Base-by-base conservation (phyloP, 768 basidiomycete genomes). In the Gyrodon lividus region DNA sequence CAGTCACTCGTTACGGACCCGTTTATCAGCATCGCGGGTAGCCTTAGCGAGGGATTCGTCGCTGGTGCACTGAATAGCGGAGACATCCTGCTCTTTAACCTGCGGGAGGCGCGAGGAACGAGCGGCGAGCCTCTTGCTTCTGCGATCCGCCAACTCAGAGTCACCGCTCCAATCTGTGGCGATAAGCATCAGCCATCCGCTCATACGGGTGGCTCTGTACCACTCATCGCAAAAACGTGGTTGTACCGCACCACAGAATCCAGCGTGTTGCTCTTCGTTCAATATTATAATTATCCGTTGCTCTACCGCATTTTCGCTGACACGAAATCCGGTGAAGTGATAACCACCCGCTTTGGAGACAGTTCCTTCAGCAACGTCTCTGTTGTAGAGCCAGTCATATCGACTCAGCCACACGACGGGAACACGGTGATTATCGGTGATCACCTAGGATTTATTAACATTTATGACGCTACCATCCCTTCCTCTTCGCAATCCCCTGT, bases 381-480 rank as follows among this genome's bases (percentile, higher is more conserved):
- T 6, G 62, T 67, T 31, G 24, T 88, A 8, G 64, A 68, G 12
- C 79, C 84, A 3, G 57, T 70, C 14, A 74, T 75, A 43, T 82
- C 85, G 55, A 3, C 43, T 0, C 17, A 37, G 16, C 65, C 75
- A 19, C 38, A 54, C n/a, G 73, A 78, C 45, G 58, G 62, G 10
- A 78, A 74, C 59, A 80, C 88, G 61, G 65, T 90, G 28, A 59
- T 90, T 8, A 72, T 70, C 2, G 89, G 90, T 2, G 86, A 91
- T 61, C 68, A 72, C 20, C 71, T 87, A 22, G 89, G 89, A 1
- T 81, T 74, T 37, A 67, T 90, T 39, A 80, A 74, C 49, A 68
- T 89, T 4, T 89, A 85, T 59, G 73, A 79, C 31, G 86, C 80
- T 78, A 47, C 62, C 5, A 16, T 34, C 34, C 43, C 40, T 17